These are phyloP conservation scores for Escovopsis sp. DNA, from an alignment of 2,329 filamentous ascomycete genomes.

Conservation along the genomic window DNA sequence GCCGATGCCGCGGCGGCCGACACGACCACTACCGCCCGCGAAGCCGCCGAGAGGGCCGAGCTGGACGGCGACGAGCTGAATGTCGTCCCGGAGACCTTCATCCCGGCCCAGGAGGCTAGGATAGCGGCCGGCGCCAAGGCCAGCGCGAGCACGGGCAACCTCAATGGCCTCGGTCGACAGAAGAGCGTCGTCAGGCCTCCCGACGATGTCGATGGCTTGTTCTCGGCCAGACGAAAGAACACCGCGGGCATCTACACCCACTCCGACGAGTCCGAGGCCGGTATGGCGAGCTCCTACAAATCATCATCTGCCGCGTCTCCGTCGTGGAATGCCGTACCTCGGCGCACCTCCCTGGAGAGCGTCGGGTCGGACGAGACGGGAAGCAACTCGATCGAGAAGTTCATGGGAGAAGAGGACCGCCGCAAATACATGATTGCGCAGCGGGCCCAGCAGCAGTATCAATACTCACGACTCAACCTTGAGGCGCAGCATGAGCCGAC, in stretches of 20 bases:
- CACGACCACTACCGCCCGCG: conserved; percentile 55
- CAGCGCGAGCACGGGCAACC: conserved; percentile 10
- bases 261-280: conserved; percentile 9
- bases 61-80: conserved; percentile 76
- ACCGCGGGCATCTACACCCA: conserved; percentile 56
- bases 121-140: conserved; percentile 15
- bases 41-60: conserved; percentile 72
- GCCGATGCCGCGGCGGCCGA: conserved; percentile 78
- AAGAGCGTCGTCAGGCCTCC: conserved; percentile 55
- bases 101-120: conserved; percentile 37
- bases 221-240: conserved; percentile 54
- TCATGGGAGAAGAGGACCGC: conserved; percentile 66
- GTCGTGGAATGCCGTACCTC: conserved; percentile 1
- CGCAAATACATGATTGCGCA: conserved; percentile 59
- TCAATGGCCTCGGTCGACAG: conserved; percentile 26
- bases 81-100: conserved; percentile 75
- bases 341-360: conserved; percentile 51
- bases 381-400: conserved; percentile 50
- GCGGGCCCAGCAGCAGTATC: conserved; percentile 28
- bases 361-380: conserved; percentile 40
- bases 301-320: conserved; percentile 2
- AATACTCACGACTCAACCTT: background rate
- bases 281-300: conserved; percentile 1
- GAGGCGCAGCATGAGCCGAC: background rate
- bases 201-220: conserved; percentile 60